Conservation (phyloP, 768 basidiomycete species). For the Russula compacta region DNA sequence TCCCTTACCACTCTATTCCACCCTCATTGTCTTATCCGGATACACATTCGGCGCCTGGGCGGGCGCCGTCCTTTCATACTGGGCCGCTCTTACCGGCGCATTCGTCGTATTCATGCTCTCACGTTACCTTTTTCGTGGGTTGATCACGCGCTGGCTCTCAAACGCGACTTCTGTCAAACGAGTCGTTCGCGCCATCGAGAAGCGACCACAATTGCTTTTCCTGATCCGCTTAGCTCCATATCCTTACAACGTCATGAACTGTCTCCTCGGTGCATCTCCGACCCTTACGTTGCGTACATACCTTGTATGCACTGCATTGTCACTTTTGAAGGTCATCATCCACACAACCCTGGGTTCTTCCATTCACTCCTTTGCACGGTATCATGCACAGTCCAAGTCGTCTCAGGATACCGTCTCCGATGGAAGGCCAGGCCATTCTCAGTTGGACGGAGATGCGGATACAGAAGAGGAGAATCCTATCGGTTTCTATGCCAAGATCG, state of each 20-base stretch:
- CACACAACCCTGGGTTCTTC: conserved; percentile 84
- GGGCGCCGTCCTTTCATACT: conserved; percentile 81
- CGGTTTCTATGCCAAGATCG: conserved; percentile 53
- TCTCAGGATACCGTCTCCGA: conserved; percentile 20
- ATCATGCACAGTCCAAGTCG: conserved; percentile 31
- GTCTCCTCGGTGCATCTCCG: conserved; percentile 80
- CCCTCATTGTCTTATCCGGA: conserved; percentile 83
- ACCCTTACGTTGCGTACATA: conserved; percentile 74
- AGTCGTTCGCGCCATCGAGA: conserved; percentile 80
- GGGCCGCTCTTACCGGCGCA: conserved; percentile 78
- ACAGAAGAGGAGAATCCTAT: conserved; percentile 37
- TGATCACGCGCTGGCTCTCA: conserved; percentile 64
- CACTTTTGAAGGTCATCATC: conserved; percentile 82
- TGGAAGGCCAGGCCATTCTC: conserved; percentile 17
- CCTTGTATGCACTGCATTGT: conserved; percentile 69
- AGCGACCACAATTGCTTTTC: conserved; percentile 79
- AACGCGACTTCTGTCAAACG: conserved; percentile 65
- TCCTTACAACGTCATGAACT: conserved; percentile 93
- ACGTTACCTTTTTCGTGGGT: conserved; percentile 58
- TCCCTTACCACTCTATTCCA: conserved; percentile 87
- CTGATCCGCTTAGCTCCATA: conserved; percentile 89
- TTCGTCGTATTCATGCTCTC: conserved; percentile 76
- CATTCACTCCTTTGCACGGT: conserved; percentile 74
- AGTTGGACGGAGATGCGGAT: neutral
- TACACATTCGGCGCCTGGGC: conserved; percentile 83